A percentile compares a stretch with the other conserved stretches of the same genome.
Evolutionary conservation across 805 yeast genomes (phyloP).

Genomic region (Pichia occidentalis): DNA sequence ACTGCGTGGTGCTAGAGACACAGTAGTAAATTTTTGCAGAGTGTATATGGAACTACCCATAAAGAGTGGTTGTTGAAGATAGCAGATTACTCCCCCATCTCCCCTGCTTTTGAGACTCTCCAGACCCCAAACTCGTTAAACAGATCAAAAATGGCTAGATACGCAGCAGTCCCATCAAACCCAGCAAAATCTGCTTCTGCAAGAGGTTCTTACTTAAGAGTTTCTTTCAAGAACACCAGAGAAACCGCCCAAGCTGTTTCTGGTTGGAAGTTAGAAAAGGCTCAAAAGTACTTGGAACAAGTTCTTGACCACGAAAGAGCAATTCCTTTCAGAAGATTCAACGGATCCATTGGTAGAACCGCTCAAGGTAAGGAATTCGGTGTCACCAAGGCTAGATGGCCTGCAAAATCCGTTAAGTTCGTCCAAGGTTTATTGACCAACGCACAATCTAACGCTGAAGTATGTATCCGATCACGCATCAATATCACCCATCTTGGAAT

Average conservation of each 20-base stretch:
- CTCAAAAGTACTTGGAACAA: constrained; percentile 91
- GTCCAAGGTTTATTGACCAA: constrained; percentile 90
- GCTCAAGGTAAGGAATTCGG: constrained; percentile 99
- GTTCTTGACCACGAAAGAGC: constrained; percentile 99
- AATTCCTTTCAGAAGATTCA: constrained; percentile 98
- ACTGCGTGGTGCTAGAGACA: too few species aligned
- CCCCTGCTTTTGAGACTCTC: too few species aligned
- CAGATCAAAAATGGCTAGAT: constrained; percentile 77
- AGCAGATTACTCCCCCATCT: too few species aligned
- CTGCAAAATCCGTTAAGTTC: constrained; percentile 95
- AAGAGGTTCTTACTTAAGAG: constrained; percentile 99
- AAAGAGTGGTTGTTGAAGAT: too few species aligned
- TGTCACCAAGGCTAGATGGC: constrained; percentile 99
- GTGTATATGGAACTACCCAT: too few species aligned
- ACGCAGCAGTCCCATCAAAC: constrained; percentile 98
- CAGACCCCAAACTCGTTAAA: constrained; percentile 5
- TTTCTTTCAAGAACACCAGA: constrained; percentile 99
- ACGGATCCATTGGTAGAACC: constrained; percentile 96
- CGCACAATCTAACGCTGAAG: constrained; percentile 98
- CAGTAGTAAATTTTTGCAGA: too few species aligned
- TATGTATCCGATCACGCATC: too few species aligned
- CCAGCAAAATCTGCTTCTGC: constrained; percentile 99
- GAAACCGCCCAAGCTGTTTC: constrained; percentile 97
- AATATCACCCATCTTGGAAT: neutral
- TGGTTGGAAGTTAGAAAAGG: constrained; percentile 97